Evolutionary conservation across 805 yeast species (phyloP).

Genomic region (Pichia occidentalis): DNA sequence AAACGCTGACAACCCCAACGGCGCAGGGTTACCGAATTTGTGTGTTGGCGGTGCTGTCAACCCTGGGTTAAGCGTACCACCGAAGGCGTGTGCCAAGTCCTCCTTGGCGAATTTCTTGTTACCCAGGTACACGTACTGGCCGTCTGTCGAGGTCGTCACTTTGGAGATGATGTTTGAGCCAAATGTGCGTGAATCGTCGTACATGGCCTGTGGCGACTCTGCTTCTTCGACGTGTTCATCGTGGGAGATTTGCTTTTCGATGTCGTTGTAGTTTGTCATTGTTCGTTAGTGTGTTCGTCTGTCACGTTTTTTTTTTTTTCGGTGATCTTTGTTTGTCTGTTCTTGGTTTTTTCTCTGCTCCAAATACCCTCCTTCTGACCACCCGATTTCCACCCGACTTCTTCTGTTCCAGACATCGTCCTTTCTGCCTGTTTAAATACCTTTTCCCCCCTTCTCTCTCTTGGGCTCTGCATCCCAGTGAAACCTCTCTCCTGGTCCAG

Average conservation of each 20-base stretch:
- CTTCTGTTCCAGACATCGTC: too few species aligned
- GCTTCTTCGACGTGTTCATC: conserved; percentile 16
- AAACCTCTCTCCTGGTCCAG: too few species aligned
- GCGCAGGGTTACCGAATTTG: conserved; percentile 68
- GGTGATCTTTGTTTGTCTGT: too few species aligned
- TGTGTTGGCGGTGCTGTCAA: conserved; percentile 48
- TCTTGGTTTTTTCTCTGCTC: too few species aligned
- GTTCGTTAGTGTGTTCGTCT: too few species aligned
- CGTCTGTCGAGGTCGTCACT: conserved; percentile 46
- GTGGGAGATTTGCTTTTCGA: conserved; percentile 18
- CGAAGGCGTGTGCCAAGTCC: conserved; percentile 63
- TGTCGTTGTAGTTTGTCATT: conserved; percentile 14
- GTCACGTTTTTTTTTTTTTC: too few species aligned
- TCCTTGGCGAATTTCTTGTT: conserved; percentile 56
- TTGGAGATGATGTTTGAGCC: conserved; percentile 15
- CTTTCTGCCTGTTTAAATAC: too few species aligned
- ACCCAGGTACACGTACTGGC: conserved; percentile 66
- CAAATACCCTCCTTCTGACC: too few species aligned
- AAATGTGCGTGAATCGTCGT: conserved; percentile 12
- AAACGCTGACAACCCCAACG: conserved; percentile 66
- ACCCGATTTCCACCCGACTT: too few species aligned
- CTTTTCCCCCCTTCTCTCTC: too few species aligned
- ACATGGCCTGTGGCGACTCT: conserved; percentile 20
- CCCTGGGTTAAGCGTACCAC: conserved; percentile 81
- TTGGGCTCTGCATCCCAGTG: too few species aligned